Evolutionary conservation across 495 filamentous ascomycete species (phyloP).

Genomic region (Cryomyces minteri): DNA sequence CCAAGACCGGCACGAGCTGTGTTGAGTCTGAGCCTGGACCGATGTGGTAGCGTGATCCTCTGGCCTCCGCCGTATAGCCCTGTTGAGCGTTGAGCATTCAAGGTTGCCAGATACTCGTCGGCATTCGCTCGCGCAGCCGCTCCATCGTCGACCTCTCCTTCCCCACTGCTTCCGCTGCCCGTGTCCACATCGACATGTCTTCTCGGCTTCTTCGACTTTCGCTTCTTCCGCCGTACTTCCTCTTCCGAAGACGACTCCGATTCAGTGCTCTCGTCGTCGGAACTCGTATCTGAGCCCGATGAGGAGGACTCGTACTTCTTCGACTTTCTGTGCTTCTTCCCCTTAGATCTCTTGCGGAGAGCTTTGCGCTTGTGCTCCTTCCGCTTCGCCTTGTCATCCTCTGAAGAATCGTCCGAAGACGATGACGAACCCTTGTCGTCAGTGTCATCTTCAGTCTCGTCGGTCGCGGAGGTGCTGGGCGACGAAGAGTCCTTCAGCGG

Average conservation of each 20-base stretch:
- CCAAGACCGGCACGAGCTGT: not conserved
- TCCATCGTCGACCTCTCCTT: not conserved
- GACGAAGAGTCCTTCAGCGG: not conserved
- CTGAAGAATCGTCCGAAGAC: slow-evolving; percentile 2
- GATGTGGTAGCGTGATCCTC: not conserved
- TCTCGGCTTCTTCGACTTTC: not conserved
- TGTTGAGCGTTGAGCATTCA: not conserved
- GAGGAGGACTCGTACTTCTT: slow-evolving; percentile 2
- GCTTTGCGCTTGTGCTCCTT: slow-evolving; percentile 5
- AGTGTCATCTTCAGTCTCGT: not conserved
- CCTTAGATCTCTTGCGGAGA: slow-evolving; percentile 5
- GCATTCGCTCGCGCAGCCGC: not conserved
- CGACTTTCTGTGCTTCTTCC: slow-evolving; percentile 5
- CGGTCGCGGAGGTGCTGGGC: not conserved
- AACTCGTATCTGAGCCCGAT: slow-evolving; percentile 5
- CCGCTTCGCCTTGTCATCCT: slow-evolving; percentile 3
- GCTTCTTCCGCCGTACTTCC: not conserved
- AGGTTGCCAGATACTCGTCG: not conserved
- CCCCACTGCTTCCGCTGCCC: not conserved
- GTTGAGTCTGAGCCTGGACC: not conserved
- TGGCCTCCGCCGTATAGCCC: not conserved
- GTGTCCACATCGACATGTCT: not conserved
- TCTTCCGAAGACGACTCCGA: not conserved
- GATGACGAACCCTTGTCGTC: not conserved
- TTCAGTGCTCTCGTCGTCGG: not conserved